Evolutionary conservation across 352 stramenopile genomes (phyloP).

Genomic region (Pseudoperonospora humuli): DNA sequence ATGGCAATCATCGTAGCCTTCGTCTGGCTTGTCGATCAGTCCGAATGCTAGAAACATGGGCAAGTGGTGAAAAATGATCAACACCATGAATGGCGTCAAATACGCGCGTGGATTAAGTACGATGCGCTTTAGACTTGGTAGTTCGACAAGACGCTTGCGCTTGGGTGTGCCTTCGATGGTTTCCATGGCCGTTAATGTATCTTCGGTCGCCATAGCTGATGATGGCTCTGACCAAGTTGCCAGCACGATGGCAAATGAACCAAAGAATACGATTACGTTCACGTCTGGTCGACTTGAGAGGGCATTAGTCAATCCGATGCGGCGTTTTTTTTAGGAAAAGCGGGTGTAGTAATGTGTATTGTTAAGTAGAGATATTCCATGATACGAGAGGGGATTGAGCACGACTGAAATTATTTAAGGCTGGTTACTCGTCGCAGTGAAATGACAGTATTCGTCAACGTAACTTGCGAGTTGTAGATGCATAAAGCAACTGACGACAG

Average conservation of each 20-base stretch:
- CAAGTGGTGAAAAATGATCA: conserved; percentile 55
- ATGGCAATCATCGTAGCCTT: conserved; percentile 32
- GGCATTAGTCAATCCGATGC: no score
- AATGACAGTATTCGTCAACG: no score
- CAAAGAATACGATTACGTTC: no score
- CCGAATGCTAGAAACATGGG: conserved; percentile 54
- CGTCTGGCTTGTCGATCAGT: conserved; percentile 28
- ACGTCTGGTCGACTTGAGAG: no score
- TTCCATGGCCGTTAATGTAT: conserved; percentile 17
- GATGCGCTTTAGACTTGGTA: conserved; percentile 47
- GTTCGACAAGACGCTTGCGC: conserved; percentile 6
- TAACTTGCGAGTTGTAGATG: no score
- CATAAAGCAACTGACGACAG: no score
- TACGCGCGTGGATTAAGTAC: conserved; percentile 78
- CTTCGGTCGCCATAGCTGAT: conserved; percentile 5
- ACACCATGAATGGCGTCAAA: conserved; percentile 45
- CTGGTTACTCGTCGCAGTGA: no score
- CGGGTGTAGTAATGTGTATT: no score
- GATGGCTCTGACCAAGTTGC: neutral
- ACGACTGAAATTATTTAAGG: no score
- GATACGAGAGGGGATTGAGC: no score
- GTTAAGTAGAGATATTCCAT: no score
- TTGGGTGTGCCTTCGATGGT: conserved; percentile 20
- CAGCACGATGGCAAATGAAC: conserved; percentile 6
- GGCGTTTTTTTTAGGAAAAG: no score